Evolutionary conservation across 495 filamentous ascomycete genomes (phyloP), one percentile per base, ranked within the genome.

Genomic region (Amorphotheca resinae): DNA sequence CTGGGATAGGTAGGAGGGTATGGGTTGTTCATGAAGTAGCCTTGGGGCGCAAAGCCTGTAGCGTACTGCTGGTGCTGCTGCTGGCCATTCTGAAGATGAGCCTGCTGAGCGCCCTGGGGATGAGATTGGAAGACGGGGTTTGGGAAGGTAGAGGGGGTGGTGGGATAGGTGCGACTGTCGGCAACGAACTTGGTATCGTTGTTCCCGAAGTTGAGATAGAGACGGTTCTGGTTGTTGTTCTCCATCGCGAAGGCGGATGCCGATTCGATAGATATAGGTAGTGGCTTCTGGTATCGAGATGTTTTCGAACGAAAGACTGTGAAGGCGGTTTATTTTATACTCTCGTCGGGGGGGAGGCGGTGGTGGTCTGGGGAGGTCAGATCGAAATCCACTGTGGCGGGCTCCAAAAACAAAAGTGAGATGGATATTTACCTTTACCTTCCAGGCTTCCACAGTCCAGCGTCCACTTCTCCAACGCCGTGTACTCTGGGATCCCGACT

Each of bases 91-190:
- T 49, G 42, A 26, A 33, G 16, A 22, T 58, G 50, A 12, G 35
- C 25, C 31, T 56, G 49, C 40, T 44, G 55, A 49, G 59, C 61
- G 25, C 52, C 57, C 38, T 55, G 44, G n/a, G 51, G 22, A 15
- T 58, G 52, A 38, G 60, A 65, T 41, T 73, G 73, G 58, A 78
- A 83, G 56, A 93, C 79, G 22, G 87, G 87, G 62, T 95, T 87
- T 9, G 88, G 88, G 54, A 95, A 95, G 38, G 88, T 91, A 48
- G 87, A 95, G 42, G 91, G 89, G 14, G 91, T 98, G 35, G 91
- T 94, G 56, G 91, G 93, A 74, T 89, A 98, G 45, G 82, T 77
- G 62, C 84, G 84, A 60, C 78, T 82, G 62, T 76, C 76, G 43
- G 74, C 63, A 39, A 73, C 67, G 33, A 78, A 74, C 14, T 49